Conservation (phyloP, 495 filamentous ascomycete species). For the Penicillium simplicissimum region DNA sequence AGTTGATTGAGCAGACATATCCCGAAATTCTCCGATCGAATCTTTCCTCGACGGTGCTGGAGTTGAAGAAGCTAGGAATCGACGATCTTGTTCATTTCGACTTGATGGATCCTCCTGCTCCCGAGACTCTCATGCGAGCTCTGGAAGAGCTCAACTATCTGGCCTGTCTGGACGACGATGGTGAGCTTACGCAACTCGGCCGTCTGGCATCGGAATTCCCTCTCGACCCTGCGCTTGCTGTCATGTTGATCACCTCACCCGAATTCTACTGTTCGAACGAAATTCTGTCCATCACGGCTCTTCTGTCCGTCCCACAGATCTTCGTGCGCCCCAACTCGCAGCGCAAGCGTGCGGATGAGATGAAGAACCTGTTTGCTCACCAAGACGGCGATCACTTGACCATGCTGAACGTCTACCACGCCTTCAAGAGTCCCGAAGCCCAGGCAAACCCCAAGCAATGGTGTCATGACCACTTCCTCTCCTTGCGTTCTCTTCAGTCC, state of each 20-base stretch:
- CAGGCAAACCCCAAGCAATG: slow-evolving; percentile 79
- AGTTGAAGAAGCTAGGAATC: slow-evolving; percentile 95
- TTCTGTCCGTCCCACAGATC: slow-evolving; percentile 92
- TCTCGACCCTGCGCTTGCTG: slow-evolving; percentile 89
- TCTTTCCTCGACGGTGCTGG: slow-evolving; percentile 88
- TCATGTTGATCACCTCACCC: slow-evolving; percentile 96
- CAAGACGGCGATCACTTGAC: slow-evolving; percentile 93
- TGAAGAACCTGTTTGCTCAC: slow-evolving; percentile 93
- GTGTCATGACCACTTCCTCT: slow-evolving; percentile 99
- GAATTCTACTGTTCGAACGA: slow-evolving; percentile 99
- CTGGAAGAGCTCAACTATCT: slow-evolving; percentile 98
- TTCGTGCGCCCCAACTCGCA: slow-evolving; percentile 84
- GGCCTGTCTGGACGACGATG: slow-evolving; percentile 94
- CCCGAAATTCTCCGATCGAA: slow-evolving; percentile 96
- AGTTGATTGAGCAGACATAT: slow-evolving; percentile 94
- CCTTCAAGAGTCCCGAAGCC: slow-evolving; percentile 76
- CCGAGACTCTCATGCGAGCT: slow-evolving; percentile 98
- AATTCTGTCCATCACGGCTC: slow-evolving; percentile 89
- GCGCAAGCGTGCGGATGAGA: slow-evolving; percentile 92
- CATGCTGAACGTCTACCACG: slow-evolving; percentile 97
- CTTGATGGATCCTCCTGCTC: slow-evolving; percentile 96
- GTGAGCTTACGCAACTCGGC: slow-evolving; percentile 82
- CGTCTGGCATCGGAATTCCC: slow-evolving; percentile 93
- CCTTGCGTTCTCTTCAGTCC: slow-evolving; percentile 79
- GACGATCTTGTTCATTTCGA: slow-evolving; percentile 98